Conservation (phyloP, 1,284 basidiomycete genomes). For the Stygiomarasmius scandens region DNA sequence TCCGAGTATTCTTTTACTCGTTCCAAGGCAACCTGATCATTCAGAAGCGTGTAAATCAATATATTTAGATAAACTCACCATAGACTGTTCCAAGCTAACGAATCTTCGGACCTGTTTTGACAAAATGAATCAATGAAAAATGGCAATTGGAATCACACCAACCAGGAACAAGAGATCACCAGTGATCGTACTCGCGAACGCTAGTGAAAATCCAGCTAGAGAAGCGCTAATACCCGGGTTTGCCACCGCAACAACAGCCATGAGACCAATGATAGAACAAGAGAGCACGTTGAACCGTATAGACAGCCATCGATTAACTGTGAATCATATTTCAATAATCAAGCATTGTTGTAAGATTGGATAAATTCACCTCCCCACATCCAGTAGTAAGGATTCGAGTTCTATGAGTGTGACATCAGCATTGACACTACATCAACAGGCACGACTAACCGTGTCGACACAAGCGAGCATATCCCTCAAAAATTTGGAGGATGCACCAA, state of each 20-base stretch:
- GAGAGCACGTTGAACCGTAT: slow-evolving; percentile 85
- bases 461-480: slow-evolving; percentile 84
- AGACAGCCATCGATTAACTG: slow-evolving; percentile 81
- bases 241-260: slow-evolving; percentile 69
- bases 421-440: not conserved
- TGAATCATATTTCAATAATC: slow-evolving; percentile 4
- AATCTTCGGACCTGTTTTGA: slow-evolving; percentile 57
- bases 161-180: slow-evolving; percentile 66
- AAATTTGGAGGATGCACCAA: slow-evolving; percentile 86
- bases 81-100: slow-evolving; percentile 88
- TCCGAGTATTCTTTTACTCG: slow-evolving; percentile 91
- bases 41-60: slow-evolving; percentile 7
- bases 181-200: slow-evolving; percentile 79
- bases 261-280: slow-evolving; percentile 70
- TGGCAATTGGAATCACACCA: not conserved
- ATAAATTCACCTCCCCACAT: slow-evolving; percentile 73
- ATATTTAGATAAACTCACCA: slow-evolving; percentile 53
- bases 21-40: slow-evolving; percentile 80
- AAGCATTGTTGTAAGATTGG: not conserved
- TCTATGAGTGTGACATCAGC: slow-evolving; percentile 42
- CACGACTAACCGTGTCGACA: slow-evolving; percentile 70
- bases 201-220: slow-evolving; percentile 82
- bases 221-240: slow-evolving; percentile 76
- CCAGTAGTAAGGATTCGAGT: slow-evolving; percentile 83
- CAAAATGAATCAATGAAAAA: not conserved